Conservation (phyloP, 495 filamentous ascomycete species). For the Xylaria bambusicola region DNA sequence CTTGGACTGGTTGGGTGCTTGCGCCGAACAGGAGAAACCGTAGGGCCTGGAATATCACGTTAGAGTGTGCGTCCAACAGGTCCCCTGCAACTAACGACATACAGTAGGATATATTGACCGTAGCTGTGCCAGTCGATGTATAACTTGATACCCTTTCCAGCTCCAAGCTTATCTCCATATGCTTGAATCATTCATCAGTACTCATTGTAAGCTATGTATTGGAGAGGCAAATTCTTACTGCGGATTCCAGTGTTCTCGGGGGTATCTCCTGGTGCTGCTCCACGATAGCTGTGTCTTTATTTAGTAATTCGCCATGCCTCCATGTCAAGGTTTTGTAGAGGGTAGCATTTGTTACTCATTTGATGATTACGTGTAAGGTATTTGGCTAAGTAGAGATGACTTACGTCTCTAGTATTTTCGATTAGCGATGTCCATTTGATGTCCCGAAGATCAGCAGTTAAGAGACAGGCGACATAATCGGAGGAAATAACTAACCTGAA, state of each 20-base stretch:
- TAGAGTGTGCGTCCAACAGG: background rate
- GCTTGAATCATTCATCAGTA: constrained; percentile 2
- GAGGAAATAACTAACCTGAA: constrained; percentile 26
- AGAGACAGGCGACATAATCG: background rate
- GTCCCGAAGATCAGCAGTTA: too few species aligned
- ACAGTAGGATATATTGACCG: constrained; percentile 49
- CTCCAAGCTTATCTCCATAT: constrained; percentile 45
- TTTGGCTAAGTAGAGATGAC: constrained; percentile 7
- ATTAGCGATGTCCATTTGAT: constrained; percentile 19
- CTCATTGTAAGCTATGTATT: background rate
- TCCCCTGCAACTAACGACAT: background rate
- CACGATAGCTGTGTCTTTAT: constrained; percentile 27
- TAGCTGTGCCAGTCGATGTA: constrained; percentile 67
- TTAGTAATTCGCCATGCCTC: background rate
- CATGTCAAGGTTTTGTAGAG: background rate
- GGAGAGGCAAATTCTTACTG: constrained; percentile 16
- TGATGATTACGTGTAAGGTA: too few species aligned
- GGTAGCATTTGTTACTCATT: background rate
- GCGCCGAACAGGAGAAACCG: constrained; percentile 42
- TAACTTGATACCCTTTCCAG: constrained; percentile 53
- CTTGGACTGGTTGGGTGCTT: constrained; percentile 47
- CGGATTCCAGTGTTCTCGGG: constrained; percentile 37
- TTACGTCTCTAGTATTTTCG: constrained; percentile 30
- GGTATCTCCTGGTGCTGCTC: constrained; percentile 35
- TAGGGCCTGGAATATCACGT: constrained; percentile 28